Evolutionary conservation across 2,329 filamentous ascomycete genomes (phyloP), one percentile per base, ranked within the genome.

Genomic region (Cryphonectria japonica): DNA sequence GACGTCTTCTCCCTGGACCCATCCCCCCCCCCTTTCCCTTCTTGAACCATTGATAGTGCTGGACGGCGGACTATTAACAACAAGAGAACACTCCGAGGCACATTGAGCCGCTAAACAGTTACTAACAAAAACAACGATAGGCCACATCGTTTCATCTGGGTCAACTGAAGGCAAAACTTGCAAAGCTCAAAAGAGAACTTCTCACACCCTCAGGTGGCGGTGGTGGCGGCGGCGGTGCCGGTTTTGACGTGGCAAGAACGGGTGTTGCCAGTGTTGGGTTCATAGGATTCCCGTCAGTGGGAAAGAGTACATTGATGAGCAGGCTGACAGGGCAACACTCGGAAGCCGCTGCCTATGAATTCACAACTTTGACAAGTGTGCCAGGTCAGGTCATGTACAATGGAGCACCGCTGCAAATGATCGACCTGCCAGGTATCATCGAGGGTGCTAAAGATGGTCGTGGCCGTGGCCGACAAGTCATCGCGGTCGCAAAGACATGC

Each of bases 371-470:
- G 81, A 99, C 96, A 50, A 98, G 95, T 62, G 96, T 99, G 65
- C 96, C 96, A 59, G 96, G 96, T 68, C 96, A 98, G 84, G 94
- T 99, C 73, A 84, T 92, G 76, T 98, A 98, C 84, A 98, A 99
- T 79, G 96, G 87, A 71, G 96, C 96, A 64, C 97, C 97, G 78
- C 92, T 99, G 77, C 96, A 99, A 83, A 98, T 99, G 84, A 93
- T 99, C 74, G 96, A 99, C 87, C 86, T 99, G 79, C 96, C 96
- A 1, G 96, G 96, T 89, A 99, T 99, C 78, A 99, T 99, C 76
- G 93, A 98, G 82, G 96, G 96, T 79, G 96, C 96, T 76, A 98
- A 99, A 83, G 96, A 99, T 80, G 96, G 96, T 75, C 97, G 97
- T 80, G 96, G 96, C 85, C 91, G 96, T 86, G 96, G 96, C 87